phyloP scores from a whole-genome alignment of 2,329 filamentous ascomycete species.

The Dothideomycetidae sp. region DNA sequence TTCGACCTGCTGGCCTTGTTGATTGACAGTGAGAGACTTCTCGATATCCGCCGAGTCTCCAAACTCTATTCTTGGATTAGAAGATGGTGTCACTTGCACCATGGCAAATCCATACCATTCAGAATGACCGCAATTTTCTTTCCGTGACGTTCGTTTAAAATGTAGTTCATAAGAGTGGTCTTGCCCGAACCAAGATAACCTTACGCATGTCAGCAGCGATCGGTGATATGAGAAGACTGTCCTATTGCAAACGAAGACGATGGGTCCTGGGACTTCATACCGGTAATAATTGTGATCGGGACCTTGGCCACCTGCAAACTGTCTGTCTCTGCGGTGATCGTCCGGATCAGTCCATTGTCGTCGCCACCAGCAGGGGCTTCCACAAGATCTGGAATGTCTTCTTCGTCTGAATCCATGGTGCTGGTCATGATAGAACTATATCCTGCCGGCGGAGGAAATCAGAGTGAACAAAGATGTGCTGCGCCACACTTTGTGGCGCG shows the following conservation, averaged over 20 bases:
- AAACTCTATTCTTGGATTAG: slow-evolving; percentile 19
- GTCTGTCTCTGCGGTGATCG: slow-evolving; percentile 28
- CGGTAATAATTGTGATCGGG: slow-evolving; percentile 74
- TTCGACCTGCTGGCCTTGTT: slow-evolving; percentile 60
- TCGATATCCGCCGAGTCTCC: slow-evolving; percentile 67
- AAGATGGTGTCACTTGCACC: slow-evolving; percentile 2
- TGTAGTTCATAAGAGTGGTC: slow-evolving; percentile 90
- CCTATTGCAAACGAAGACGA: slow-evolving; percentile 1
- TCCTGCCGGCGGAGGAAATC: background rate
- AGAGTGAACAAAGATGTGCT: slow-evolving; percentile 1
- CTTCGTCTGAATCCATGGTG: slow-evolving; percentile 53
- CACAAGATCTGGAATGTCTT: slow-evolving; percentile 49
- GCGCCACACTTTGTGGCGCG: slow-evolving; percentile 8
- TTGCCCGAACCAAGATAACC: slow-evolving; percentile 93
- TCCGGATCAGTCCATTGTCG: slow-evolving; percentile 15
- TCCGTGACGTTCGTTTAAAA: slow-evolving; percentile 84
- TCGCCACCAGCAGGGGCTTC: slow-evolving; percentile 28
- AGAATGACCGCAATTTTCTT: slow-evolving; percentile 97
- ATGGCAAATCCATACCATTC: slow-evolving; percentile 45
- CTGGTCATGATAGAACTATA: too few relatives aligned
- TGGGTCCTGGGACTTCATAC: slow-evolving; percentile 26
- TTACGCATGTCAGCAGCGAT: slow-evolving; percentile 24
- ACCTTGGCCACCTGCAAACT: slow-evolving; percentile 48
- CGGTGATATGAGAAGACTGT: background rate
- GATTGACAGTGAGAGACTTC: slow-evolving; percentile 82